Evolutionary conservation across 176 grass and related monocot species (phyloP), one percentile per base, ranked within the genome.

Genomic region (Juncus inflexus): DNA sequence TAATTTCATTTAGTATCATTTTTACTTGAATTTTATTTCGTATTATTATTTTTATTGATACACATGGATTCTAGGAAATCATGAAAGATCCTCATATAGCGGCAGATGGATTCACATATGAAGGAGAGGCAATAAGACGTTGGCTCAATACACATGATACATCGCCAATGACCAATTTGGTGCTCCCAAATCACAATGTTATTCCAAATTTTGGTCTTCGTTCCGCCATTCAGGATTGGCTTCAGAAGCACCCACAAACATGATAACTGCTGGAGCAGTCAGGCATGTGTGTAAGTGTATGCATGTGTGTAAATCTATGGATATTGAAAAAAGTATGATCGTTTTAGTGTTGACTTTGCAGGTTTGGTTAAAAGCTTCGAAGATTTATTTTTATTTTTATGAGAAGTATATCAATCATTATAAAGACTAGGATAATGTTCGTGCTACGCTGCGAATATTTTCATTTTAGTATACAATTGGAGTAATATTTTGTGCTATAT

Each of bases 61-160:
- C 4, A 15, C 4, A 15, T 9, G 62, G 5, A 42, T 64, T 61
- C 12, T 81, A 74, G 87, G 87, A 86, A 66, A 45, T 83, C 35
- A 86, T 83, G 83, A 86, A 49, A 19, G 80, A 83, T 60, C 83
- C 83, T 13, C 74, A 61, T 11, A 74, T 78, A 11, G 83, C 87
- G 13, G 83, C 79, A 15, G 87, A 95, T 10, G 82, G 83, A 1
- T 79, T 86, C 74, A 84, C 78, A 35, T 95, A 86, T 49, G 90
- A 95, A 76, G 63, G 71, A 39, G 75, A 79, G 38, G 83, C 80
- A 4, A 77, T 75, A 75, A 81, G 42, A 35, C 65, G 61, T 1
- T 95, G 90, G 80, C 52, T 90, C 10, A 68, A 62, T 35, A 60
- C 72, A 40, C 51, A 63, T 64, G 70, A 67, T 3, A 76, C 62